Conservation (phyloP, 805 yeast species). For the Metschnikowia santaceciliae region DNA sequence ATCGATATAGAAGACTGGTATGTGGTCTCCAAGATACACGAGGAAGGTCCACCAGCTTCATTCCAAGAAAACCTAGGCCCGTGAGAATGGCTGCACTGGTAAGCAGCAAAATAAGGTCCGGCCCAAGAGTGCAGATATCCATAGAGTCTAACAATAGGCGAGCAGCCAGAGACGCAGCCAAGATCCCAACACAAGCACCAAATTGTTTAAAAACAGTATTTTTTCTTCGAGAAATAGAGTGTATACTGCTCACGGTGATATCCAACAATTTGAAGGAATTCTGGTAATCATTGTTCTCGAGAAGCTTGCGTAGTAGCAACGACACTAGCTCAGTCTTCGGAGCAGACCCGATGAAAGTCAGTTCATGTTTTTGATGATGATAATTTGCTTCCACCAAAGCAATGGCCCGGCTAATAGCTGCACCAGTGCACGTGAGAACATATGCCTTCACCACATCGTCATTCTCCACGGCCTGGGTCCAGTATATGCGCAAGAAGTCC, state of each 20-base stretch:
- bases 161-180: background rate
- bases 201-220: background rate
- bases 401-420: slow-evolving; percentile 9
- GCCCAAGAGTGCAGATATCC: background rate
- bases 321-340: slow-evolving; percentile 2
- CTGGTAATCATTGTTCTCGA: slow-evolving; percentile 13
- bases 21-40: slow-evolving; percentile 37
- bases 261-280: slow-evolving; percentile 15
- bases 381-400: slow-evolving; percentile 11
- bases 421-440: slow-evolving; percentile 4
- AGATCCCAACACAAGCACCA: background rate
- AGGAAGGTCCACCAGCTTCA: slow-evolving; percentile 4
- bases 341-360: background rate
- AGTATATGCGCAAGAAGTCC: slow-evolving; percentile 11
- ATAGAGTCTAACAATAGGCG: background rate
- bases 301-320: slow-evolving; percentile 10
- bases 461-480: slow-evolving; percentile 9
- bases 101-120: background rate
- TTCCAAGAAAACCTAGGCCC: background rate
- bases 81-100: background rate
- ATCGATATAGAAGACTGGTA: slow-evolving; percentile 23
- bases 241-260: slow-evolving; percentile 7
- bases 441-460: slow-evolving; percentile 11
- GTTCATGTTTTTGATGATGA: background rate
- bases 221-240: background rate